Evolutionary conservation across 805 yeast species (phyloP).

Genomic region (Komagataella pseudopastoris): DNA sequence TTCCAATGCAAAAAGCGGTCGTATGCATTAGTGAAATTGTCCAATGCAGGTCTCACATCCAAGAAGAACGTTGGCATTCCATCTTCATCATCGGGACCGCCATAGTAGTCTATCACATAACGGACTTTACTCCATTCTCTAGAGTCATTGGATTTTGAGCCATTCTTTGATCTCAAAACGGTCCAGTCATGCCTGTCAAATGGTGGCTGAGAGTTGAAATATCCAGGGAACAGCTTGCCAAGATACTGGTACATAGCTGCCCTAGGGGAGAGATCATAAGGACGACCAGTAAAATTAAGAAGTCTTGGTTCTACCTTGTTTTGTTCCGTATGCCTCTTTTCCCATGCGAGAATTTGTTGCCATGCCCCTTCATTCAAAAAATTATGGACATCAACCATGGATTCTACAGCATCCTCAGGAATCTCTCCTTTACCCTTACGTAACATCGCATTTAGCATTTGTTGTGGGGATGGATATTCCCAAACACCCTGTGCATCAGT

Average conservation of each 20-base stretch:
- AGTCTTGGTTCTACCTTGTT: conserved; percentile 59
- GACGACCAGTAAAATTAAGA: conserved; percentile 82
- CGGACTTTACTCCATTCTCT: conserved; percentile 54
- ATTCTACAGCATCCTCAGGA: conserved; percentile 90
- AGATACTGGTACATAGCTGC: conserved; percentile 58
- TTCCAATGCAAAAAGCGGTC: conserved; percentile 62
- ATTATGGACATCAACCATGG: conserved; percentile 95
- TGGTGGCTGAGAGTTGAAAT: conserved; percentile 71
- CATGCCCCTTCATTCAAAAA: conserved; percentile 96
- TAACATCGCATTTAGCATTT: conserved; percentile 96
- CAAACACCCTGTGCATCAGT: conserved; percentile 58
- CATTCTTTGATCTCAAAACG: conserved; percentile 52
- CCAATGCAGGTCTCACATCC: conserved; percentile 94
- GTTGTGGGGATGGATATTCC: conserved; percentile 99
- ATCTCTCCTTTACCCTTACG: conserved; percentile 86
- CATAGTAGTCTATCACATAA: conserved; percentile 92
- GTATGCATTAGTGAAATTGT: conserved; percentile 40
- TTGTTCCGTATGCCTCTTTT: conserved; percentile 45
- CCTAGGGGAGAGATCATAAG: conserved; percentile 76
- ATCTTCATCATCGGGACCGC: conserved; percentile 75
- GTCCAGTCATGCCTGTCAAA: conserved; percentile 99
- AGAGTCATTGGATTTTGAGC: conserved; percentile 3
- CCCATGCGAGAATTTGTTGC: conserved; percentile 92
- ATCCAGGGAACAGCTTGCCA: conserved; percentile 58
- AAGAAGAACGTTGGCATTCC: conserved; percentile 87